Conservation (phyloP, 805 yeast genomes). For the Zygosaccharomyces bisporus region DNA sequence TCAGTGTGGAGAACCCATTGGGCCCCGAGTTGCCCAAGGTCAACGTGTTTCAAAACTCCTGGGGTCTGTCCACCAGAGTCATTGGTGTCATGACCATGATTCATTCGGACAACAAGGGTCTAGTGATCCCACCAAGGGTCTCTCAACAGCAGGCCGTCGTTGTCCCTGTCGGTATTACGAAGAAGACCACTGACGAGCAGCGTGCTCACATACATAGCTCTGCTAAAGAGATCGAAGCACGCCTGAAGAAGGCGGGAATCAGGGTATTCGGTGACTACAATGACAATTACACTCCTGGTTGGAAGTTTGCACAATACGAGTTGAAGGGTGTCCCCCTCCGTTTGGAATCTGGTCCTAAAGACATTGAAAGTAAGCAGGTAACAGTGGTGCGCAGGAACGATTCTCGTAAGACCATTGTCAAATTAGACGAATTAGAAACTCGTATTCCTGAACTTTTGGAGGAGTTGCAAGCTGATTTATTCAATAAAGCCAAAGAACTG, state of each 20-base stretch:
- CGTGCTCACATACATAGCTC: conserved; percentile 66
- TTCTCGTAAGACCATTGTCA: conserved; percentile 66
- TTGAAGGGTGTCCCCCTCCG: conserved; percentile 93
- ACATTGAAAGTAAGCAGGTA: conserved; percentile 72
- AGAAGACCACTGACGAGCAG: conserved; percentile 74
- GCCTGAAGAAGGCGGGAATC: conserved; percentile 57
- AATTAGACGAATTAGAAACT: conserved; percentile 59
- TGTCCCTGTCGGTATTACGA: conserved; percentile 92
- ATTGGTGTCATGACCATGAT: conserved; percentile 99
- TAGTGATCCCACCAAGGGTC: conserved; percentile 96
- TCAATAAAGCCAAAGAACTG: conserved; percentile 70
- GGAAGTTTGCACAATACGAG: conserved; percentile 98
- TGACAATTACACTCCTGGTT: conserved; percentile 94
- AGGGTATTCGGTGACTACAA: conserved; percentile 85
- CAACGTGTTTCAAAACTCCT: conserved; percentile 92
- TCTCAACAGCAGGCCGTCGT: conserved; percentile 89
- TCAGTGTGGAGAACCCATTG: conserved; percentile 91
- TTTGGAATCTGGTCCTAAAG: conserved; percentile 95
- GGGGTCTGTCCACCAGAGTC: conserved; percentile 98
- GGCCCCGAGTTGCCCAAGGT: conserved; percentile 84
- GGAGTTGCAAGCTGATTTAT: conserved; percentile 73
- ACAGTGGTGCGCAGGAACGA: conserved; percentile 92
- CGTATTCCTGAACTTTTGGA: conserved; percentile 75
- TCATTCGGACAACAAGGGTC: conserved; percentile 97
- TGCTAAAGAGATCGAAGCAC: conserved; percentile 63